A percentile compares a stretch with the other conserved stretches of the same genome.
These are phyloP conservation scores for Phytophthora colocasiae DNA, from an alignment of 352 stramenopile species.

Conservation along the genomic window DNA sequence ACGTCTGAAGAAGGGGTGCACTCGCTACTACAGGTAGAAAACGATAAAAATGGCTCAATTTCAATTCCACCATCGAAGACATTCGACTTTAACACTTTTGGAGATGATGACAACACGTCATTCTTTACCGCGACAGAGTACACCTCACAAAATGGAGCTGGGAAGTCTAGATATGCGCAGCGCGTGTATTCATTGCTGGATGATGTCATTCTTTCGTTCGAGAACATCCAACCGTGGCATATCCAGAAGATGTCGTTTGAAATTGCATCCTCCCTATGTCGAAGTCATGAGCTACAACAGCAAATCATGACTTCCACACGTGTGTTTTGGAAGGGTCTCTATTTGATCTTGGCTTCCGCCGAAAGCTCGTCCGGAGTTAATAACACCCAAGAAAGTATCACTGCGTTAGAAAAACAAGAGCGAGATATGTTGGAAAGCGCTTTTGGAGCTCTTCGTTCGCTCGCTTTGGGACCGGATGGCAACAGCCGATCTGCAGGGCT, in stretches of 20 bases:
- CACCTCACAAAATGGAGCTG: constrained; percentile 42
- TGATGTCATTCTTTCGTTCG: constrained; percentile 69
- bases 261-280: constrained; percentile 74
- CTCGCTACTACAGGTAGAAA: constrained; percentile 39
- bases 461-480: constrained; percentile 66
- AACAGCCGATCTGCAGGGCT: constrained; percentile 59
- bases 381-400: constrained; percentile 41
- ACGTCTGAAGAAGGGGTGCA: constrained; percentile 54
- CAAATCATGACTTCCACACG: constrained; percentile 71
- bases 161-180: constrained; percentile 45
- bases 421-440: constrained; percentile 79
- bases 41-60: not conserved
- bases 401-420: constrained; percentile 65
- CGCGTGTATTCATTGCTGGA: constrained; percentile 71
- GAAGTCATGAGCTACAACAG: constrained; percentile 57
- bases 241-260: constrained; percentile 83
- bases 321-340: constrained; percentile 83
- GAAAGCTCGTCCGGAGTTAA: constrained; percentile 59
- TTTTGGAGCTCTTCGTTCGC: constrained; percentile 64
- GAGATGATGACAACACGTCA: constrained; percentile 56
- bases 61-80: constrained; percentile 27
- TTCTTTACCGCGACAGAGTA: constrained; percentile 69
- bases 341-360: constrained; percentile 75
- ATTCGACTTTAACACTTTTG: constrained; percentile 46
- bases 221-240: constrained; percentile 82